Conservation (phyloP, 2,329 filamentous ascomycete genomes). For the Penicillium sp. region DNA sequence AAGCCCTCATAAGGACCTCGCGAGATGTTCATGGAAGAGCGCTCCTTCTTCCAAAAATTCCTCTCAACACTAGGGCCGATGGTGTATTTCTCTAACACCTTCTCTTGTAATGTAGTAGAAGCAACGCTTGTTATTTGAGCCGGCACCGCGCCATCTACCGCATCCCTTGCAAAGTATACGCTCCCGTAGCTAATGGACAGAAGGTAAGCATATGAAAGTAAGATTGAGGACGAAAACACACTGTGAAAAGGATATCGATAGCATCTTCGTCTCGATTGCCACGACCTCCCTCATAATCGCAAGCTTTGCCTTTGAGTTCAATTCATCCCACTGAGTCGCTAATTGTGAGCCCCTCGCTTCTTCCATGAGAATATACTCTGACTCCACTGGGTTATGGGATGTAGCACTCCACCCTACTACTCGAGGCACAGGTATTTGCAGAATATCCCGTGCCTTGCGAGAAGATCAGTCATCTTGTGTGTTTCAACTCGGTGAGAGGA, state of each 20-base stretch:
- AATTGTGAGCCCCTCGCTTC: slow-evolving; percentile 30
- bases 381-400: slow-evolving; percentile 22
- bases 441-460: slow-evolving; percentile 14
- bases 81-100: too few species aligned
- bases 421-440: slow-evolving; percentile 21
- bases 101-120: too few species aligned
- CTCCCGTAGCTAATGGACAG: slow-evolving; percentile 44
- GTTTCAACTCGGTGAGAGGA: too few species aligned
- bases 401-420: slow-evolving; percentile 24
- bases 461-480: neutral
- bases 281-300: slow-evolving; percentile 35
- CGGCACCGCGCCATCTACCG: slow-evolving; percentile 31
- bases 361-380: slow-evolving; percentile 35
- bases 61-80: slow-evolving; percentile 36
- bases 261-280: slow-evolving; percentile 38
- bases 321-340: slow-evolving; percentile 28
- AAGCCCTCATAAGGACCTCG: slow-evolving; percentile 46
- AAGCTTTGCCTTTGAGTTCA: slow-evolving; percentile 24
- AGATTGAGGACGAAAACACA: too few species aligned
- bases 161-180: slow-evolving; percentile 38
- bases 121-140: too few species aligned
- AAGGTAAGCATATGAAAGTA: too few species aligned
- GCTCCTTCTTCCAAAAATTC: slow-evolving; percentile 38
- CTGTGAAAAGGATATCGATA: slow-evolving; percentile 37
- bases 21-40: slow-evolving; percentile 36